Percentiles rank a stretch among this genome's conserved stretches.
Conservation (phyloP, 1,284 basidiomycete genomes). For the Mycosarcoma maydis region DNA sequence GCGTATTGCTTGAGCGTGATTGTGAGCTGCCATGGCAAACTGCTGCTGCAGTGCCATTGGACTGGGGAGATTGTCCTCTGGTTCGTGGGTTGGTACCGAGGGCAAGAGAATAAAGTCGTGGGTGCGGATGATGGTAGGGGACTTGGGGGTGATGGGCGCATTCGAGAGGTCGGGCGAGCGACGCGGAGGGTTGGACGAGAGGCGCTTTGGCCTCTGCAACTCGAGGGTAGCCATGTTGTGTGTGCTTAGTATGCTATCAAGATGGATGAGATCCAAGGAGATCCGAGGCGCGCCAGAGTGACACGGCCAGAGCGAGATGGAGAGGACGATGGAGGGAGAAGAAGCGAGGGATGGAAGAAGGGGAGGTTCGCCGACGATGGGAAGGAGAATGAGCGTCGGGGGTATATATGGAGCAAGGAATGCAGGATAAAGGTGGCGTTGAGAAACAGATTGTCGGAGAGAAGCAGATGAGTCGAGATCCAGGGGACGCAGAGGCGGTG, state of each 20-base stretch:
- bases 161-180: constrained; percentile 8
- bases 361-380: background rate
- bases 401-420: constrained; percentile 13
- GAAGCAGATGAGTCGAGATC: too few relatives aligned
- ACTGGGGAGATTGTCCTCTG: constrained; percentile 43
- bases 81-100: constrained; percentile 51
- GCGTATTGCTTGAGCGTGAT: constrained; percentile 19
- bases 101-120: constrained; percentile 41
- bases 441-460: background rate
- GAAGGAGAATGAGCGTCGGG: background rate
- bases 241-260: too few relatives aligned
- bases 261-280: background rate
- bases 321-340: background rate
- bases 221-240: constrained; percentile 35
- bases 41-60: constrained; percentile 32
- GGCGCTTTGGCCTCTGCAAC: constrained; percentile 27
- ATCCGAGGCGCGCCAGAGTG: background rate
- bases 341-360: background rate
- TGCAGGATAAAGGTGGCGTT: constrained; percentile 8
- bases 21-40: constrained; percentile 26
- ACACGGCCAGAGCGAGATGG: background rate
- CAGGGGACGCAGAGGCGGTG: background rate
- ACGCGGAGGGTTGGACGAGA: constrained; percentile 2
- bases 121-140: constrained; percentile 46
- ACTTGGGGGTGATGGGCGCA: constrained; percentile 13